Evolutionary conservation across 1,139 yeast genomes (phyloP), one percentile per base, ranked within the genome.

Genomic region (Candida sp.): DNA sequence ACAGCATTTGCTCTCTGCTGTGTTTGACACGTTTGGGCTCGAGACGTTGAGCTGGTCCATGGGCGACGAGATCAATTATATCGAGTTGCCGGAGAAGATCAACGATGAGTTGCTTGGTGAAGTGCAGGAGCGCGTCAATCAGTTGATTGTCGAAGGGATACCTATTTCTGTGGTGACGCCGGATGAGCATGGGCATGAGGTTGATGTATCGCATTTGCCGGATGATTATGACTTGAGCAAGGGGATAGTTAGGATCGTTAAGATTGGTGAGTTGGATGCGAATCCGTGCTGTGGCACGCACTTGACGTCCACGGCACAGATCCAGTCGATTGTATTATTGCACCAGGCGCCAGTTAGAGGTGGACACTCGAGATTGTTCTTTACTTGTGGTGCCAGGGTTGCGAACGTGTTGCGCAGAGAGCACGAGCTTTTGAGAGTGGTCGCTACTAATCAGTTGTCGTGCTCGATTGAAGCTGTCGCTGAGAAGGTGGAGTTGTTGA

Each of bases 221-320:
- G 88, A 81, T 28, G 91, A 88, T 65, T 88, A 89, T 62, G 96
- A 88, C 61, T 65, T 80, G 42, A 79, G 82, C 12, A 79, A 86
- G 59, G 97, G 97, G 4, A 82, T 89, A 11, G 69, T 91, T 50
- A 71, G 97, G 53, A 84, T 90, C 3, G 82, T 91, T 32, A 84
- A 83, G 51, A 91, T 91, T 56, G 96, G 94, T 11, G 80, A 80
- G 1, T 62, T 91, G 40, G 97, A 90, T 63, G 67, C 84, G 9
- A 90, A 90, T 60, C 91, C 96, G 7, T 91, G 97, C 66, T 91
- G 97, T 66, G 97, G 97, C 2, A 91, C 97, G 1, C 97, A 91
- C 68, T 76, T 90, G 60, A 65, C 68, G 8, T 76, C 83, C 17
- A 89, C 97, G 0, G 69, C 83, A 2, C 94, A 90, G 60, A 83